These are phyloP conservation scores for Chytridiales sp. DNA, from an alignment of 371 early-diverging fungal species.

Conservation along the genomic window DNA sequence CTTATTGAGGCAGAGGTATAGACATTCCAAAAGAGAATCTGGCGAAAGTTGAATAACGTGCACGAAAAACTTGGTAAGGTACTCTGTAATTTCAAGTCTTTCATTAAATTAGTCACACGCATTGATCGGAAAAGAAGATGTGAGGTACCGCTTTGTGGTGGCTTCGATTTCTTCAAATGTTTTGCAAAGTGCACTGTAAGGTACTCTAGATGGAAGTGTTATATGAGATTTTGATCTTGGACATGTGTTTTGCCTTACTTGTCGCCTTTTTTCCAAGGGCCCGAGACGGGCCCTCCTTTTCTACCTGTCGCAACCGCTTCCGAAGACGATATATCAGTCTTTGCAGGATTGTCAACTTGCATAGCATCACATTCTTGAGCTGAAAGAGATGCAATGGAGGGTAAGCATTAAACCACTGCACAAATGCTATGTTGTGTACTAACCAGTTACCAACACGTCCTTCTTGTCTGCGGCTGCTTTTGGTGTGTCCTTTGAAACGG, in stretches of 20 bases:
- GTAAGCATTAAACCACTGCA: no score
- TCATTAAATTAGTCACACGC: constrained; percentile 40
- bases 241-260: constrained; percentile 1
- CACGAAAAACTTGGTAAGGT: constrained; percentile 73
- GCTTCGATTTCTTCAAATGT: constrained; percentile 84
- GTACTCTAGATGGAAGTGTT: constrained; percentile 48
- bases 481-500: no score
- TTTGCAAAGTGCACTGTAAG: constrained; percentile 82
- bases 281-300: no score
- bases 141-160: constrained; percentile 64
- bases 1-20: constrained; percentile 93
- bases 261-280: constrained; percentile 17
- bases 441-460: no score
- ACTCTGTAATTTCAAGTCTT: constrained; percentile 79
- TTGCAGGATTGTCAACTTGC: no score
- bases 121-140: neutral
- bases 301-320: no score
- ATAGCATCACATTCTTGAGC: no score
- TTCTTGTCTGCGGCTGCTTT: no score
- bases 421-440: no score
- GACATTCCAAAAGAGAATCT: constrained; percentile 66
- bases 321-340: no score
- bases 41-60: constrained; percentile 71
- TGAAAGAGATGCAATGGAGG: no score
- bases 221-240: neutral